Conservation (phyloP, 2,329 filamentous ascomycete genomes). For the Magnaporthiopsis rhizophila region DNA sequence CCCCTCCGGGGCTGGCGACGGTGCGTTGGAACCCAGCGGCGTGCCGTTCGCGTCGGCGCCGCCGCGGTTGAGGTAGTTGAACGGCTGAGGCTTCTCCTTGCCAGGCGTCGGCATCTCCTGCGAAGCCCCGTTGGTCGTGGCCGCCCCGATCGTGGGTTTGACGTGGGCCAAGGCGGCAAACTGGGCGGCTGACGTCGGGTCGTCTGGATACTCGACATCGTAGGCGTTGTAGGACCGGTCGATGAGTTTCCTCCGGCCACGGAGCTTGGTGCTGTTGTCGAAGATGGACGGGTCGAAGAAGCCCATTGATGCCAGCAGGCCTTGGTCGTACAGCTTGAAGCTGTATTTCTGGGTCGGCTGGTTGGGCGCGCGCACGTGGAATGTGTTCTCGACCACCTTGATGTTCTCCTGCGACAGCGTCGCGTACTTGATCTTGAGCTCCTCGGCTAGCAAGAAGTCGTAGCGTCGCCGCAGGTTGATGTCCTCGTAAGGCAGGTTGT, state of each 20-base stretch:
- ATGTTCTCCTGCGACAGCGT: conserved; percentile 87
- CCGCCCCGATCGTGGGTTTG: conserved; percentile 48
- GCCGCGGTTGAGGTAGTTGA: conserved; percentile 57
- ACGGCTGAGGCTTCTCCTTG: conserved; percentile 56
- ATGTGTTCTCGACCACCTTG: conserved; percentile 79
- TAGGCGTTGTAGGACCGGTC: conserved; percentile 90
- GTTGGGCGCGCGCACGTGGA: conserved; percentile 81
- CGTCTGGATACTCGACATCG: conserved; percentile 78
- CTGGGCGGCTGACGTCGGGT: conserved; percentile 81
- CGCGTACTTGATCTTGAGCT: conserved; percentile 88
- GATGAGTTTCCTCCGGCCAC: conserved; percentile 70
- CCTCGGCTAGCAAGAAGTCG: conserved; percentile 88
- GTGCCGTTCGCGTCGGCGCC: conserved; percentile 66
- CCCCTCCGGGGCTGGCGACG: conserved; percentile 78
- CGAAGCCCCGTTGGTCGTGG: conserved; percentile 28
- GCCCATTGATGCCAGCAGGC: conserved; percentile 91
- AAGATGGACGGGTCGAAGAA: conserved; percentile 86
- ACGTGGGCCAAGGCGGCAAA: conserved; percentile 54
- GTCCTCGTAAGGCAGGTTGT: conserved; percentile 90
- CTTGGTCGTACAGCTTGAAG: conserved; percentile 96
- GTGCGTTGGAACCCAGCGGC: conserved; percentile 76
- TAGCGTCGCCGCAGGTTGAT: conserved; percentile 87
- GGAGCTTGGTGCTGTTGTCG: conserved; percentile 72
- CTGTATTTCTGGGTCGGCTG: conserved; percentile 87
- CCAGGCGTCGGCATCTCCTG: conserved; percentile 44